These are phyloP conservation scores for Phytopythium oedochilum DNA, from an alignment of 352 stramenopile genomes.

Conservation along the genomic window DNA sequence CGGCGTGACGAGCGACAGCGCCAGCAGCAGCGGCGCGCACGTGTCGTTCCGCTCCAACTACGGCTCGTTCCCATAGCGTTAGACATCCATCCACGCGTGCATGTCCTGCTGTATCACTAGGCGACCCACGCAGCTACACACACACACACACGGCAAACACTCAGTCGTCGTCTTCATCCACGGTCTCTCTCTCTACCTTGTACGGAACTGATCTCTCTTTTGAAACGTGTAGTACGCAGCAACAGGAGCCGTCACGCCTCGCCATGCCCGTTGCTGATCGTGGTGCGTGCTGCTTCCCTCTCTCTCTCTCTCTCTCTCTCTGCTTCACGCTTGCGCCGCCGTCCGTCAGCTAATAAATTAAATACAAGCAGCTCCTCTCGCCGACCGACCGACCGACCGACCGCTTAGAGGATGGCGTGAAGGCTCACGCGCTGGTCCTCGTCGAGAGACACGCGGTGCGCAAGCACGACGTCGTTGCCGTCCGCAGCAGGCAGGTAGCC, in stretches of 20 bases:
- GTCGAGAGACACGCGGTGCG: constrained; percentile 53
- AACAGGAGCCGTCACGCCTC: background rate
- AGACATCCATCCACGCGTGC: too few relatives aligned
- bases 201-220: background rate
- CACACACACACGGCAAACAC: too few relatives aligned
- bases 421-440: constrained; percentile 57
- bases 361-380: background rate
- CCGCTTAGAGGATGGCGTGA: constrained; percentile 57
- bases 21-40: background rate
- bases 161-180: too few relatives aligned
- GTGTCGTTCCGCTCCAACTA: constrained; percentile 12
- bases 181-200: too few relatives aligned
- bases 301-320: background rate
- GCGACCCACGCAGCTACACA: too few relatives aligned
- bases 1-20: background rate
- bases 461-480: constrained; percentile 51
- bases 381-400: too few relatives aligned
- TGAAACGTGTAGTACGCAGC: background rate
- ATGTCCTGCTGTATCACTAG: background rate
- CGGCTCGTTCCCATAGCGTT: constrained; percentile 14
- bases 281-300: background rate
- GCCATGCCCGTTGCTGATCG: background rate
- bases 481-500: constrained; percentile 22
- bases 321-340: background rate
- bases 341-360: constrained; percentile 8